These are phyloP conservation scores for Phialocephala subalpina DNA, from an alignment of 2,329 filamentous ascomycete species.

Conservation along the genomic window DNA sequence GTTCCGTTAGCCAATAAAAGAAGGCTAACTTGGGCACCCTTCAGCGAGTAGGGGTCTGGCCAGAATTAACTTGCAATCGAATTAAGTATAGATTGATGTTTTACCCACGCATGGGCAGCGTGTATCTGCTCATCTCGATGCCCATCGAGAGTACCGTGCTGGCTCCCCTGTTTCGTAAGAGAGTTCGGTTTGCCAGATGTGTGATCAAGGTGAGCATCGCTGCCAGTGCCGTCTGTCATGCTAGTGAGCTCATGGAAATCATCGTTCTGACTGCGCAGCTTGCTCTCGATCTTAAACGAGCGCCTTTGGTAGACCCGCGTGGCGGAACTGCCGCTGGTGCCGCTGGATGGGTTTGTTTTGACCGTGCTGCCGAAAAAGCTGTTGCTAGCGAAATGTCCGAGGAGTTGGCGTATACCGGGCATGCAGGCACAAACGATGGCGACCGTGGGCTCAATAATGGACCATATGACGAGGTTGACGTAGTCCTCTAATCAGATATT, in stretches of 20 bases:
- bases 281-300: background rate
- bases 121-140: no score
- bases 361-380: background rate
- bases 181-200: background rate
- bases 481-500: conserved; percentile 21
- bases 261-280: conserved; percentile 1
- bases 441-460: conserved; percentile 22
- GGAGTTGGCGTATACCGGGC: conserved; percentile 16
- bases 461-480: conserved; percentile 20
- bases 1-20: background rate
- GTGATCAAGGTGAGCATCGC: background rate
- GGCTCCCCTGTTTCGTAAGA: no score
- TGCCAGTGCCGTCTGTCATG: background rate
- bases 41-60: no score
- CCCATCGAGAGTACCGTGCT: no score
- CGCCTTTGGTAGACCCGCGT: background rate
- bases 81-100: no score
- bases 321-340: background rate
- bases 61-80: no score
- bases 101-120: no score
- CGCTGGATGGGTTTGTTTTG: background rate
- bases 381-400: background rate
- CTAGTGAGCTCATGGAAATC: conserved; percentile 2
- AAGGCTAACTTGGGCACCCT: no score
- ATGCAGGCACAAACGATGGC: conserved; percentile 30